Base-by-base conservation (phyloP, 805 yeast genomes). In the Tetrapisispora fleetii region DNA sequence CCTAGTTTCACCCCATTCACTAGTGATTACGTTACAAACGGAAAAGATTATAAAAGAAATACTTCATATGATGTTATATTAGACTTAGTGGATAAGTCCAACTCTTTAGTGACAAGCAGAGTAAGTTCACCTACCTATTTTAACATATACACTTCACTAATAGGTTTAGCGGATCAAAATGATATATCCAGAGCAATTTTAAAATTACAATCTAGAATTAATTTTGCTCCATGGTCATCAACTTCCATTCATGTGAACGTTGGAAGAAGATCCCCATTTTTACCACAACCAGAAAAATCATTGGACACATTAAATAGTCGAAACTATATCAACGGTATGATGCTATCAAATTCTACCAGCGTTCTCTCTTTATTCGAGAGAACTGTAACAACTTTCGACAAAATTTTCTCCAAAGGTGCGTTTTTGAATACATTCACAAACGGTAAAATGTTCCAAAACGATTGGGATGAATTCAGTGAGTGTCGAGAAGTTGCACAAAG, bases 201-300 rank as follows among this genome's bases (percentile, higher is more conserved):
- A 2, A 79, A 81, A 54, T 80, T 85, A 0, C 82, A 82, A 53
- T 78, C 78, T 46, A 65, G 91, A 48, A 72, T 88, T 1, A 73
- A 77, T 27, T 93, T 88, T 68, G 87, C 87, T 3, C 93, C 95
- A 0, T 85, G 95, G 89, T 78, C 88, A 0, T 80, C 93, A 0
- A 77, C 89, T 0, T 76, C 89, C 8, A 75, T 89, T 6, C 93
- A 88, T 58, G 71, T 89, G 0, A 89, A 91, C 8, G 71, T 81
- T 43, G 89, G 95, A 0, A 75, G 77, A 49, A 80, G 79, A 53
- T 84, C 95, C 10, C 83, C 89, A 5, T 84, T 69, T 49, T 40
- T 58, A 22, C 40, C 50, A 8, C 47, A 50, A 13, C 41, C 50
- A 9, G 44, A 41, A 41, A 22, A 28, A 18, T 24, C 17, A 10